phyloP scores from a whole-genome alignment of 805 yeast genomes.

The Spathaspora gorwiae region DNA sequence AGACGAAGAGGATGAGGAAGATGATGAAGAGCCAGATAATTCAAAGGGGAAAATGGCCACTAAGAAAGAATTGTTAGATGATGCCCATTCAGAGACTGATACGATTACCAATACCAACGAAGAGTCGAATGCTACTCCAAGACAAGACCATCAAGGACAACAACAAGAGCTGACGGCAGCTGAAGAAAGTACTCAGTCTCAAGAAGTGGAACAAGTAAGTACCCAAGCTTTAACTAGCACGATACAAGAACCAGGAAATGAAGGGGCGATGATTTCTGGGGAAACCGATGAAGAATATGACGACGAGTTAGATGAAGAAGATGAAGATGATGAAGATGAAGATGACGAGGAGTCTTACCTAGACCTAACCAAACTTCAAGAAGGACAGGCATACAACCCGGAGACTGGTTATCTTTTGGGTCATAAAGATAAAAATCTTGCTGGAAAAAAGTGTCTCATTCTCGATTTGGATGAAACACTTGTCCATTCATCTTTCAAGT shows the following conservation, averaged over 20 bases:
- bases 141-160: background rate
- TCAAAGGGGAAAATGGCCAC: background rate
- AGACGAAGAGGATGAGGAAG: conserved; percentile 1
- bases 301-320: conserved; percentile 5
- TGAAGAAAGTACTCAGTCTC: background rate
- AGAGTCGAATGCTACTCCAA: conserved; percentile 21
- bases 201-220: background rate
- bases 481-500: conserved; percentile 93
- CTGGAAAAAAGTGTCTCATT: conserved; percentile 77
- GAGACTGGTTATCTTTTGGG: conserved; percentile 63
- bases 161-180: background rate
- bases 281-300: conserved; percentile 2
- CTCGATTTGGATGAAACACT: conserved; percentile 93
- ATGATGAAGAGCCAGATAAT: conserved; percentile 3
- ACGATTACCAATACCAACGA: conserved; percentile 34
- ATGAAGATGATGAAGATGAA: conserved; percentile 7
- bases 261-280: background rate
- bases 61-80: conserved; percentile 26
- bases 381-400: conserved; percentile 64
- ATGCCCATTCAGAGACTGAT: conserved; percentile 38
- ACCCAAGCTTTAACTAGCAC: background rate
- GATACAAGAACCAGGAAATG: background rate
- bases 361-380: conserved; percentile 46
- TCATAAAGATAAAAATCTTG: conserved; percentile 44
- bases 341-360: conserved; percentile 14